These are phyloP conservation scores for Globisporangium viniferum DNA, from an alignment of 352 stramenopile species.

Conservation along the genomic window DNA sequence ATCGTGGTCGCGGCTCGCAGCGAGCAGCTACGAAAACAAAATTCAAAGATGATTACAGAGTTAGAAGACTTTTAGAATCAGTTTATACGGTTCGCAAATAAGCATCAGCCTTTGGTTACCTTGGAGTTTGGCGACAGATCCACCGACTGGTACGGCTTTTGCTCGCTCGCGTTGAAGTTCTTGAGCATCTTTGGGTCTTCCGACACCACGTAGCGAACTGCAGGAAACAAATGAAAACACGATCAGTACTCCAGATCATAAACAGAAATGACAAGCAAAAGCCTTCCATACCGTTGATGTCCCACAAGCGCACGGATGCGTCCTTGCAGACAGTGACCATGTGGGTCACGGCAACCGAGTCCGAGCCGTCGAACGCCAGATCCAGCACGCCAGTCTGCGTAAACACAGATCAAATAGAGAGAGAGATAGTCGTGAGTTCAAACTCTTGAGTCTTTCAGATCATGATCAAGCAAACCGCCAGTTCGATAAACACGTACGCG, in stretches of 20 bases:
- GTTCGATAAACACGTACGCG: slow-evolving; percentile 32
- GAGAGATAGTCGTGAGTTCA: neutral
- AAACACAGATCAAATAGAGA: neutral
- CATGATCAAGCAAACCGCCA: neutral
- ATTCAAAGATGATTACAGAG: neutral
- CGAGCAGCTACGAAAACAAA: slow-evolving; percentile 39
- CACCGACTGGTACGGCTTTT: slow-evolving; percentile 53
- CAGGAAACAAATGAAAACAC: neutral
- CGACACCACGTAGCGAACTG: slow-evolving; percentile 75
- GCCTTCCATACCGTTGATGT: slow-evolving; percentile 64
- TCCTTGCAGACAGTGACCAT: slow-evolving; percentile 81
- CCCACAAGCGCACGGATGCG: slow-evolving; percentile 67
- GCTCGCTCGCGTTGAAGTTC: slow-evolving; percentile 50
- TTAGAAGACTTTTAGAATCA: neutral
- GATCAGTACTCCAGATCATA: neutral
- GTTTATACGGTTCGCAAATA: neutral
- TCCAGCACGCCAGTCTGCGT: slow-evolving; percentile 69
- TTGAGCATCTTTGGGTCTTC: slow-evolving; percentile 74
- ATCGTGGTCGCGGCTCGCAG: slow-evolving; percentile 44
- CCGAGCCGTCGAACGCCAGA: slow-evolving; percentile 72
- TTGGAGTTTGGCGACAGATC: slow-evolving; percentile 70
- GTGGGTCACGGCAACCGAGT: slow-evolving; percentile 62
- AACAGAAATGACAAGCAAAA: neutral
- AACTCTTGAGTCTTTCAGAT: neutral
- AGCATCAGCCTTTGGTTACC: slow-evolving; percentile 24